Percentiles rank a stretch among this genome's conserved stretches.
Evolutionary conservation across 306 rosid genomes (phyloP).

Genomic region (Echinosophora koreensis): DNA sequence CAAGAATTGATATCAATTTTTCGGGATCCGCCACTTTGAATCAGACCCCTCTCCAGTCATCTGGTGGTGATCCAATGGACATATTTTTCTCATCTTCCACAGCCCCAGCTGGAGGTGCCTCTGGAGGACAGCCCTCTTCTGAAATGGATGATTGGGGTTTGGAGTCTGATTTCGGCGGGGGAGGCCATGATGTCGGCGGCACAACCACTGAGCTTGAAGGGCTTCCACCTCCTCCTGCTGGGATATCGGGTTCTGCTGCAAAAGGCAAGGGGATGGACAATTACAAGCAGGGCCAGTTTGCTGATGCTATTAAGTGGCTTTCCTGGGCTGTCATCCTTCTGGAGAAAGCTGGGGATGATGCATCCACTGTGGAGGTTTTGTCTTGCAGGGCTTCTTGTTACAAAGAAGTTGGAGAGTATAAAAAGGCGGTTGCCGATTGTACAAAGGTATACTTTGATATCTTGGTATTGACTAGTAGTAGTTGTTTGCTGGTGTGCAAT

Average conservation of each 20-base stretch:
- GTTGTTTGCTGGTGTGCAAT: conserved; percentile 16
- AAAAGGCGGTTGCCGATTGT: conserved; percentile 98
- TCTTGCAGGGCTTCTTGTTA: conserved; percentile 96
- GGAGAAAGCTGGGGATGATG: conserved; percentile 75
- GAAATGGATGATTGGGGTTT: conserved; percentile 88
- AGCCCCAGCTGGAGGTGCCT: conserved; percentile 51
- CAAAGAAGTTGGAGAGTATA: conserved; percentile 98
- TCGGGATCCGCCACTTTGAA: conserved; percentile 54
- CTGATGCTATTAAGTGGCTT: conserved; percentile 98
- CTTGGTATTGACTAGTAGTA: background rate
- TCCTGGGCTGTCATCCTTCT: conserved; percentile 91
- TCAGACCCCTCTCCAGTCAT: conserved; percentile 56
- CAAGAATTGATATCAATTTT: conserved; percentile 51
- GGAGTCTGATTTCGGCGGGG: conserved; percentile 75
- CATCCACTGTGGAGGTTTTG: conserved; percentile 67
- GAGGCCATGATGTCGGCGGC: conserved; percentile 66
- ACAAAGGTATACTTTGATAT: conserved; percentile 69
- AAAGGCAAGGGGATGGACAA: conserved; percentile 91
- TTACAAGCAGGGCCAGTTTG: conserved; percentile 96
- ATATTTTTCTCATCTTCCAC: conserved; percentile 72
- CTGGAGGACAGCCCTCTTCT: conserved; percentile 51
- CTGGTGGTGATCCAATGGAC: conserved; percentile 76
- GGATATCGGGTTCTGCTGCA: conserved; percentile 75
- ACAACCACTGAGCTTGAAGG: conserved; percentile 95
- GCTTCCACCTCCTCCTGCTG: conserved; percentile 98